Conservation (phyloP, 345 rosid genomes). For the rapeseed (Brassica napus) region DNA sequence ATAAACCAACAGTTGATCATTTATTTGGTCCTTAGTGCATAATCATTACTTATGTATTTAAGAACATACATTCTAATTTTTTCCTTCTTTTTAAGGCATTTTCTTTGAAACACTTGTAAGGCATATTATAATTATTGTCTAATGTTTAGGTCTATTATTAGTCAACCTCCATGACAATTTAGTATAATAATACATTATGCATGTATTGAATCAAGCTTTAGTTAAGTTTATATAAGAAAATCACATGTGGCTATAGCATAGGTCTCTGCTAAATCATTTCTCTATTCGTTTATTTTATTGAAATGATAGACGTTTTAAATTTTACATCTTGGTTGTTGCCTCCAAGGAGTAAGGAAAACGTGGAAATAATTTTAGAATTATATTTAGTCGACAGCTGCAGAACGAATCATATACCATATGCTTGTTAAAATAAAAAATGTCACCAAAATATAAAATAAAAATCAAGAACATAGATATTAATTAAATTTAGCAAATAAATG, state of each 20-base stretch:
- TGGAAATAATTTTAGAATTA: not conserved
- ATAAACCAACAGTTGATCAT: not conserved
- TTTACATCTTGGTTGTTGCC: not conserved
- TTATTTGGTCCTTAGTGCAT: not conserved
- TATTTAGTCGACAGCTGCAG: not conserved
- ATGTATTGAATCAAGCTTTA: not conserved
- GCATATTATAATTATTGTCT: not conserved
- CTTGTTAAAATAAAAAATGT: constrained; percentile 11
- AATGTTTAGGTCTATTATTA: not conserved
- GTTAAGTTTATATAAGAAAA: not conserved
- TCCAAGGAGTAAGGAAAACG: not conserved
- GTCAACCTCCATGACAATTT: not conserved
- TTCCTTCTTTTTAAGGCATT: not conserved
- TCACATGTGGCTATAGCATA: not conserved
- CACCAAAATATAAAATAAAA: constrained; percentile 5
- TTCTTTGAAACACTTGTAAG: not conserved
- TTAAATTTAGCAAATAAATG: not conserved
- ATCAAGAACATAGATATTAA: not conserved
- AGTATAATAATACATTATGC: not conserved
- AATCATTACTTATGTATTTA: not conserved
- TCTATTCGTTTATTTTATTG: not conserved
- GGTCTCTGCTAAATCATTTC: not conserved
- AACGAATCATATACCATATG: constrained; percentile 1
- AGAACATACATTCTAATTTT: not conserved
- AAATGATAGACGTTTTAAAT: not conserved